Evolutionary conservation across 2,329 filamentous ascomycete species (phyloP).

Genomic region (Alternaria brassicicola): DNA sequence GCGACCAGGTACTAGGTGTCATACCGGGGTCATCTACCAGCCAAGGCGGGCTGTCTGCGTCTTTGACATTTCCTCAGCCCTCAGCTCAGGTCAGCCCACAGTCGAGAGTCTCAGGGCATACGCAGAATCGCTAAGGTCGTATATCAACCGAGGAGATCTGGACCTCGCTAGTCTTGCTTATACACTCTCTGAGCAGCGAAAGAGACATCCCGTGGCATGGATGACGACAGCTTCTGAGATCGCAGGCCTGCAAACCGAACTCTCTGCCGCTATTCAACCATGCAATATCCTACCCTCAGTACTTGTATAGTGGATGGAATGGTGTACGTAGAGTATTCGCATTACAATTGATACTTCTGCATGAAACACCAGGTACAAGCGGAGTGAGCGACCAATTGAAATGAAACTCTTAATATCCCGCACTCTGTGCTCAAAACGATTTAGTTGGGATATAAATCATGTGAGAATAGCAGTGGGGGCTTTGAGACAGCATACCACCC

Average conservation of each 20-base stretch:
- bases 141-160: background rate
- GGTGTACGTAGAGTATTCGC: background rate
- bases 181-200: conserved; percentile 10
- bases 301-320: background rate
- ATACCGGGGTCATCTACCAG: conserved; percentile 38
- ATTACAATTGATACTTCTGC: background rate
- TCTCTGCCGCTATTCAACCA: background rate
- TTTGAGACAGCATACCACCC: too few relatives aligned
- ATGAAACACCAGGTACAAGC: too few relatives aligned
- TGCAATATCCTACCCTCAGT: background rate
- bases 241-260: background rate
- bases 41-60: conserved; percentile 18
- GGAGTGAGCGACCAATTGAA: too few relatives aligned
- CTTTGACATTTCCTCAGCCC: conserved; percentile 22
- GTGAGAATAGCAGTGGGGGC: too few relatives aligned
- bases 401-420: too few relatives aligned
- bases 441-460: too few relatives aligned
- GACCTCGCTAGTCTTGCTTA: conserved; percentile 9
- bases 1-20: conserved; percentile 55
- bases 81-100: conserved; percentile 13
- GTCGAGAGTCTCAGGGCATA: conserved; percentile 8
- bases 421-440: too few relatives aligned
- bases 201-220: conserved; percentile 4
- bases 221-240: conserved; percentile 9
- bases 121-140: background rate